Evolutionary conservation across 768 basidiomycete species (phyloP).

Genomic region (Baorangia bicolor): DNA sequence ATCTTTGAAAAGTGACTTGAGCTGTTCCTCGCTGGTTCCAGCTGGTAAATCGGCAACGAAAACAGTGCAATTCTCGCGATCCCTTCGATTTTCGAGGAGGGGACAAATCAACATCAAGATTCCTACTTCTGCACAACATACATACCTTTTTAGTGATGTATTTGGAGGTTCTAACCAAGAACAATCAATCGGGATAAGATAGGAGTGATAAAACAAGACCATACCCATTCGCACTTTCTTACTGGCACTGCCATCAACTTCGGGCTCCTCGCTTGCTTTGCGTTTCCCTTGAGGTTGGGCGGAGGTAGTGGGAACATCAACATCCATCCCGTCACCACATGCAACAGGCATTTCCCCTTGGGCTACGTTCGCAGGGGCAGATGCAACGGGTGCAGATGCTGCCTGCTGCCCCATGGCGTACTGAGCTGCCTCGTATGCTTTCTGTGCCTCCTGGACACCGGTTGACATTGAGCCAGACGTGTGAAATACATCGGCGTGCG

Average conservation of each 20-base stretch:
- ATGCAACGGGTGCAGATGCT: constrained; percentile 31
- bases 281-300: constrained; percentile 55
- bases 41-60: constrained; percentile 74
- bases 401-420: constrained; percentile 42
- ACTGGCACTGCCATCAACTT: constrained; percentile 41
- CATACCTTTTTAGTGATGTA: constrained; percentile 58
- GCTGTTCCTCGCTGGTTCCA: constrained; percentile 58
- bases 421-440: constrained; percentile 52
- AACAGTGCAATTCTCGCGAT: constrained; percentile 93
- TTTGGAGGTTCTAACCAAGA: constrained; percentile 41
- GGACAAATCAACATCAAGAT: background rate
- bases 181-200: background rate
- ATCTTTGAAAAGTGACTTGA: constrained; percentile 80
- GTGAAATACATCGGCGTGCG: background rate
- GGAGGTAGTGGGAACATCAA: constrained; percentile 35
- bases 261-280: constrained; percentile 52
- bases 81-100: constrained; percentile 45
- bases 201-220: constrained; percentile 17
- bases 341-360: background rate
- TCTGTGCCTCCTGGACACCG: constrained; percentile 56
- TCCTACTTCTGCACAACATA: background rate
- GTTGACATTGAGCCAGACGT: background rate
- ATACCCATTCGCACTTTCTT: constrained; percentile 67
- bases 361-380: constrained; percentile 4
- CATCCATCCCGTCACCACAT: constrained; percentile 38